Evolutionary conservation across 2,329 filamentous ascomycete genomes (phyloP).

Genomic region (Botrytis cinerea): DNA sequence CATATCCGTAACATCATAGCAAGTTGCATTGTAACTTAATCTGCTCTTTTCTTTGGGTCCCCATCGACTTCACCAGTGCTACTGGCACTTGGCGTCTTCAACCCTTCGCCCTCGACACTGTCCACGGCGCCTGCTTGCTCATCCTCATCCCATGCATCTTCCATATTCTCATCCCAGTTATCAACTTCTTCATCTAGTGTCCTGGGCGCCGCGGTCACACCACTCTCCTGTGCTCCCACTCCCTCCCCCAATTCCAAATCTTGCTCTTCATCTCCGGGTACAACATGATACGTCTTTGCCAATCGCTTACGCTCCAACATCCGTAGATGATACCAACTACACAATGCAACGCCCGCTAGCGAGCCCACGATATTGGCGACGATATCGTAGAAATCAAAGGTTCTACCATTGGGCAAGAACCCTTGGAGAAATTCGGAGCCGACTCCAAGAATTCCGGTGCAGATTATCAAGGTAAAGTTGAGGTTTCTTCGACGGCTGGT

Average conservation of each 20-base stretch:
- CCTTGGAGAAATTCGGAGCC: conserved; percentile 77
- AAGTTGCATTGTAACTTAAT: conserved; percentile 34
- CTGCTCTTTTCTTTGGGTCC: conserved; percentile 40
- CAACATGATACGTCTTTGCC: conserved; percentile 69
- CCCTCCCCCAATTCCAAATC: conserved; percentile 78
- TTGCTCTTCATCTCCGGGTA: conserved; percentile 61
- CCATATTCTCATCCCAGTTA: conserved; percentile 88
- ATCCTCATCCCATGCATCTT: conserved; percentile 62
- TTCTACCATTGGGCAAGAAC: conserved; percentile 70
- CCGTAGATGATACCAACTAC: conserved; percentile 89
- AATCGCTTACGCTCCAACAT: conserved; percentile 87
- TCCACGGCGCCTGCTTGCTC: conserved; percentile 42
- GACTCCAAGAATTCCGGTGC: conserved; percentile 70
- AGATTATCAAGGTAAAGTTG: conserved; percentile 79
- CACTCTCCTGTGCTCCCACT: conserved; percentile 60
- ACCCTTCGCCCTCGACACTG: conserved; percentile 38
- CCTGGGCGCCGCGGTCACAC: conserved; percentile 51
- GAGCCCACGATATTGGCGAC: conserved; percentile 85
- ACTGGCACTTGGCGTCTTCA: conserved; percentile 43
- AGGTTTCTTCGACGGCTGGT: conserved; percentile 82
- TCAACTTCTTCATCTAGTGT: conserved; percentile 81
- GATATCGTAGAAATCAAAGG: conserved; percentile 80
- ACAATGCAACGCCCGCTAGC: conserved; percentile 68
- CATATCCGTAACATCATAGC: conserved; percentile 31
- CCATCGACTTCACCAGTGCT: conserved; percentile 40